Conservation (phyloP, 306 rosid genomes). For the Prosopis cineraria region DNA sequence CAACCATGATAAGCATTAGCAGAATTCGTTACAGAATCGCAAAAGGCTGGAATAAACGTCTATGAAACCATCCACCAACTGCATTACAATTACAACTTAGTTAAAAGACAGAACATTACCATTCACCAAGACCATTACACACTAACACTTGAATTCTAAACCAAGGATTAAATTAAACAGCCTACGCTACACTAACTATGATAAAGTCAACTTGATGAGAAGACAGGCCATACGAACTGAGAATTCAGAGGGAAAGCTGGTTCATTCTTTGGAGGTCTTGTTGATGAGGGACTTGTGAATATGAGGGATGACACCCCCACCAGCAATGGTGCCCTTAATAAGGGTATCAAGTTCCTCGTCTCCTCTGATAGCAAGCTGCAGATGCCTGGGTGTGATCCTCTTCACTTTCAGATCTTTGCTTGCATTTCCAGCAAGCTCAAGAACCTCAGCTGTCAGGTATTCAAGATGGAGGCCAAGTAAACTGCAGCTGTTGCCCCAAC, state of each 20-base stretch:
- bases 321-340: constrained; percentile 91
- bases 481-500: constrained; percentile 94
- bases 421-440: constrained; percentile 84
- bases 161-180: constrained; percentile 14
- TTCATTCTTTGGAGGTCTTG: constrained; percentile 49
- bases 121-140: constrained; percentile 33
- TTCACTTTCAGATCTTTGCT: constrained; percentile 91
- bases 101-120: not conserved
- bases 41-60: not conserved
- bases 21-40: not conserved
- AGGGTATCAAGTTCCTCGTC: constrained; percentile 91
- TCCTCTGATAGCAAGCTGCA: constrained; percentile 85
- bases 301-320: constrained; percentile 73
- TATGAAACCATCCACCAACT: constrained; percentile 17
- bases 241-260: not conserved
- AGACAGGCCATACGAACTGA: constrained; percentile 11
- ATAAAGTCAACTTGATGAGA: constrained; percentile 13
- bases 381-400: constrained; percentile 88
- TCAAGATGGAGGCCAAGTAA: constrained; percentile 86
- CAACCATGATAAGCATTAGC: not conserved
- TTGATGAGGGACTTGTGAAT: constrained; percentile 48
- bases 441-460: constrained; percentile 87
- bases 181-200: constrained; percentile 19
- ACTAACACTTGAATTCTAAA: constrained; percentile 11
- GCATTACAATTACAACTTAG: constrained; percentile 3